Evolutionary conservation across 2,329 filamentous ascomycete species (phyloP).

Genomic region (Alternaria triticimaculans): DNA sequence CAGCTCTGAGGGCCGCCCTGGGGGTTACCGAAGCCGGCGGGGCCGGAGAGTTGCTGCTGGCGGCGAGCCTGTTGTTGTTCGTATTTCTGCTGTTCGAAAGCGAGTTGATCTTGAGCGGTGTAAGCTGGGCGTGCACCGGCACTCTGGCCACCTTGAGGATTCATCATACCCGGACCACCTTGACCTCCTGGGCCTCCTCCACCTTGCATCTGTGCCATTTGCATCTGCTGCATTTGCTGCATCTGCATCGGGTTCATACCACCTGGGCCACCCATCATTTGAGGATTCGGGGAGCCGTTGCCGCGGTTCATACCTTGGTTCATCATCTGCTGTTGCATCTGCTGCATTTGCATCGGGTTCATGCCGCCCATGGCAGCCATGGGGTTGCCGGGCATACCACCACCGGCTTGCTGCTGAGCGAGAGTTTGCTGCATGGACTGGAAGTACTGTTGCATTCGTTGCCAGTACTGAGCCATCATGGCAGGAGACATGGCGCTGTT

Average conservation of each 20-base stretch:
- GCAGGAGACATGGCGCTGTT: constrained; percentile 82
- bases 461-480: constrained; percentile 98
- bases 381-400: constrained; percentile 41
- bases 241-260: constrained; percentile 74
- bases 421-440: constrained; percentile 93
- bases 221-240: constrained; percentile 73
- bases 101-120: constrained; percentile 74
- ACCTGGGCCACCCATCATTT: constrained; percentile 54
- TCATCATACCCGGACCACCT: constrained; percentile 39
- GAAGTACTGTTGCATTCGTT: constrained; percentile 98
- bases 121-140: constrained; percentile 57
- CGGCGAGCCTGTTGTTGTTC: constrained; percentile 70
- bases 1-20: constrained; percentile 77
- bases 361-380: constrained; percentile 60
- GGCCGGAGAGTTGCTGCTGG: constrained; percentile 52
- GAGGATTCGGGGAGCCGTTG: constrained; percentile 43
- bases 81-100: constrained; percentile 80
- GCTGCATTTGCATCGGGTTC: constrained; percentile 64
- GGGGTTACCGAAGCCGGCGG: constrained; percentile 55
- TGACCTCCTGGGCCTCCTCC: constrained; percentile 46
- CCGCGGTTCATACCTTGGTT: constrained; percentile 36
- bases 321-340: constrained; percentile 49
- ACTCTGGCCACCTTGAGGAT: constrained; percentile 25
- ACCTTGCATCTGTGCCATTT: constrained; percentile 54
- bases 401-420: constrained; percentile 58